These are phyloP conservation scores for Pseudoneurospora amorphoporcata DNA, from an alignment of 495 filamentous ascomycete species.

Conservation along the genomic window DNA sequence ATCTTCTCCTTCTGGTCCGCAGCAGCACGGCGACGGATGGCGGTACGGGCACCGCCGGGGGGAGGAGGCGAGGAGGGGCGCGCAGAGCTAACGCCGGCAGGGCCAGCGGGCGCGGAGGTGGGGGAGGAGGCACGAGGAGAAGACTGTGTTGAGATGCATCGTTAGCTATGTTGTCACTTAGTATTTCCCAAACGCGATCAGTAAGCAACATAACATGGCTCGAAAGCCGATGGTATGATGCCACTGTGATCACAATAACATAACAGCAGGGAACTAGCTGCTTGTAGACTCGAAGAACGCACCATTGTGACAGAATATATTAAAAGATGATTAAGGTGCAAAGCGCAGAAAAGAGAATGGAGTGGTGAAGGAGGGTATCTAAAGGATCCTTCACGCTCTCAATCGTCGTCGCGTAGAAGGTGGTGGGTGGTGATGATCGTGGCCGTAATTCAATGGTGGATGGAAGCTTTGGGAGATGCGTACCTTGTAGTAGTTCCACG, in stretches of 20 bases:
- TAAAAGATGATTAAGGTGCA: slow-evolving; percentile 11
- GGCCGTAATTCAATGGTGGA: slow-evolving; percentile 3
- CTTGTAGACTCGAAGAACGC: slow-evolving; percentile 3
- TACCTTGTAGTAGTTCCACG: slow-evolving; percentile 1
- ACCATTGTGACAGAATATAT: slow-evolving; percentile 20
- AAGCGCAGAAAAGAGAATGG: slow-evolving; percentile 14
- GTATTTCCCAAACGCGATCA: neutral
- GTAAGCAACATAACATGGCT: neutral
- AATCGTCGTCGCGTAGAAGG: neutral
- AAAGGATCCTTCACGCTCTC: neutral
- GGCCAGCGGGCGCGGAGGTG: slow-evolving; percentile 35
- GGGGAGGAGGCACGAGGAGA: slow-evolving; percentile 67
- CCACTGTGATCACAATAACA: neutral
- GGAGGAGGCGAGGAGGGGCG: slow-evolving; percentile 78
- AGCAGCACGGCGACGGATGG: slow-evolving; percentile 84
- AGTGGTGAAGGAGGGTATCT: slow-evolving; percentile 12
- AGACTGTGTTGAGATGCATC: slow-evolving; percentile 39
- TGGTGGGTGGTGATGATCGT: slow-evolving; percentile 3
- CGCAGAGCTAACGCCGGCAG: slow-evolving; percentile 51
- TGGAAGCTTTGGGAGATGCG: slow-evolving; percentile 9
- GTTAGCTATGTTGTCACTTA: neutral
- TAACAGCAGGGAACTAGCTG: neutral
- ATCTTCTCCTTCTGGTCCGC: slow-evolving; percentile 92
- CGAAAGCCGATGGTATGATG: neutral
- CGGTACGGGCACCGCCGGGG: slow-evolving; percentile 91